phyloP scores from a whole-genome alignment of 192 early-diverging fungal species.

The Kickxella alabastrina region DNA sequence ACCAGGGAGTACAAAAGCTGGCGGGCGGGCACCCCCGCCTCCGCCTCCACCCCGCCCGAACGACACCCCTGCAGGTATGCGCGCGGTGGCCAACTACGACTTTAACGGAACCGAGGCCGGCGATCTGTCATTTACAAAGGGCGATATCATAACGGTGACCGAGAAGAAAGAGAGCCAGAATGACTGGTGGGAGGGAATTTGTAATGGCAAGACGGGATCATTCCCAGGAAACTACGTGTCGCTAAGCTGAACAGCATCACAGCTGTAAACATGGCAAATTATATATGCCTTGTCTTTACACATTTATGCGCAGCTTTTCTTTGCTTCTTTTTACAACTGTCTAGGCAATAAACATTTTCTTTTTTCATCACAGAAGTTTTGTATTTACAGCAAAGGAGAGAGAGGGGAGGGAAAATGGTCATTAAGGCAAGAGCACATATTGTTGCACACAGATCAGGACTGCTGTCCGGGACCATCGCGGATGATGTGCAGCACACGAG shows the following conservation, averaged over 20 bases:
- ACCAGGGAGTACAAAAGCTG: conserved; percentile 22
- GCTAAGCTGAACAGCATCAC: conserved; percentile 16
- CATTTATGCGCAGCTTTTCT: too few species aligned
- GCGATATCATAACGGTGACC: conserved; percentile 77
- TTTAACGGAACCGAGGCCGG: conserved; percentile 74
- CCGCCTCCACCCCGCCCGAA: conserved; percentile 42
- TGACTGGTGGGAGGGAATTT: conserved; percentile 89
- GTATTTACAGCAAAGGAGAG: too few species aligned
- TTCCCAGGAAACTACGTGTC: conserved; percentile 82
- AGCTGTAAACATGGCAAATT: too few species aligned
- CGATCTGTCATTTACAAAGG: conserved; percentile 81
- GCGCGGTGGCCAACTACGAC: conserved; percentile 79
- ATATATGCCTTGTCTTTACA: too few species aligned
- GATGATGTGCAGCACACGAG: conserved; percentile 10
- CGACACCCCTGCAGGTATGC: conserved; percentile 16
- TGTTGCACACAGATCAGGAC: too few species aligned
- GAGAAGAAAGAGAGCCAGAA: conserved; percentile 66
- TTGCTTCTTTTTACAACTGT: too few species aligned
- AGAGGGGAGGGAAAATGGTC: too few species aligned
- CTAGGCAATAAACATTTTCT: too few species aligned
- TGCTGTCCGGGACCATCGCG: too few species aligned
- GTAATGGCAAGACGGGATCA: conserved; percentile 59
- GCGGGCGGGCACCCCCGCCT: conserved; percentile 28
- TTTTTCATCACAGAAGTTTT: too few species aligned
- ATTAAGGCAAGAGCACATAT: too few species aligned